Percentiles rank a stretch among this genome's conserved stretches.
These are phyloP conservation scores for Drechmeria coniospora DNA, from an alignment of 2,329 filamentous ascomycete genomes.

Conservation along the genomic window DNA sequence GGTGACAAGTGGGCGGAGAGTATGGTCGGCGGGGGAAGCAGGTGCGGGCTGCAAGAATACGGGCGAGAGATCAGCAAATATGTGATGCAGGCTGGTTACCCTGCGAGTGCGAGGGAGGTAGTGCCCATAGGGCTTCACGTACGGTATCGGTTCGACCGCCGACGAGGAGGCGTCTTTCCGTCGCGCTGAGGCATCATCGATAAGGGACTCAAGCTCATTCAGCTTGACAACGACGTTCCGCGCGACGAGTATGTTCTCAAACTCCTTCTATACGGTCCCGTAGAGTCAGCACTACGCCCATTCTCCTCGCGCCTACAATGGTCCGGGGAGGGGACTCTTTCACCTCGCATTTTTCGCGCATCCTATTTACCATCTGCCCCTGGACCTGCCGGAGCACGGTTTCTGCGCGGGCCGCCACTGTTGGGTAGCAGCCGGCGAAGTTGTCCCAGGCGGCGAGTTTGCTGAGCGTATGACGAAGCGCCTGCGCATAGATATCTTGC, in stretches of 20 bases:
- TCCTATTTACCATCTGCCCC: slow-evolving; percentile 39
- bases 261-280: slow-evolving; percentile 31
- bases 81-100: neutral
- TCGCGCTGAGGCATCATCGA: slow-evolving; percentile 29
- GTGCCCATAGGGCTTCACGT: slow-evolving; percentile 10
- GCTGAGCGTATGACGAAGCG: slow-evolving; percentile 36
- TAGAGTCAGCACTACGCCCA: neutral
- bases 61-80: neutral
- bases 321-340: neutral
- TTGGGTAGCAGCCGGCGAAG: slow-evolving; percentile 47
- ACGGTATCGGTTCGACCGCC: slow-evolving; percentile 26
- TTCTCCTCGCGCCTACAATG: slow-evolving; percentile 3
- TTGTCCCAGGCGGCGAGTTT: slow-evolving; percentile 39
- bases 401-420: slow-evolving; percentile 35
- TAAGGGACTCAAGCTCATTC: slow-evolving; percentile 42
- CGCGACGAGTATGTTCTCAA: slow-evolving; percentile 35
- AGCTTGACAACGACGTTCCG: slow-evolving; percentile 39
- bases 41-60: slow-evolving; percentile 30
- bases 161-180: slow-evolving; percentile 5
- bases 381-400: slow-evolving; percentile 38
- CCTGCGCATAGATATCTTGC: slow-evolving; percentile 34
- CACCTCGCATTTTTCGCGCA: slow-evolving; percentile 37
- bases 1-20: slow-evolving; percentile 40
- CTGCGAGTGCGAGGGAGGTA: neutral
- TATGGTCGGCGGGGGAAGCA: slow-evolving; percentile 35